Evolutionary conservation across 345 rosid genomes (phyloP).

Genomic region (Alliaria petiolata): DNA sequence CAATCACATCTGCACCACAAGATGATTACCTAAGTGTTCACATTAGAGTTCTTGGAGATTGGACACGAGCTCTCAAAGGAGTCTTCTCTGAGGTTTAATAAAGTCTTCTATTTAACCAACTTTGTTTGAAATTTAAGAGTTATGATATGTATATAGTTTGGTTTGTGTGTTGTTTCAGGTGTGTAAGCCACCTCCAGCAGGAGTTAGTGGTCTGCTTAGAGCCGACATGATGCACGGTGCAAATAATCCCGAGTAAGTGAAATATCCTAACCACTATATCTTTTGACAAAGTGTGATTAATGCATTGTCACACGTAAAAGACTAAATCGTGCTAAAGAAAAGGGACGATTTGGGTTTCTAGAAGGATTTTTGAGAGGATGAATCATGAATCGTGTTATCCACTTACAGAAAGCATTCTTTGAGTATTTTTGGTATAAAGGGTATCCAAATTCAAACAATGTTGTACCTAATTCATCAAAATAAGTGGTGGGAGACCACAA

Average conservation of each 20-base stretch:
- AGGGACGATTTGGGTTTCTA: slow-evolving; percentile 6
- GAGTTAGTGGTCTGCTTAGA: slow-evolving; percentile 65
- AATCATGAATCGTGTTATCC: slow-evolving; percentile 25
- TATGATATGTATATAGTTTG: neutral
- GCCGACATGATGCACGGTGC: slow-evolving; percentile 56
- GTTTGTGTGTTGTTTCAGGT: slow-evolving; percentile 36
- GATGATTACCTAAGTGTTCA: slow-evolving; percentile 75
- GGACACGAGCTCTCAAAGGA: slow-evolving; percentile 69
- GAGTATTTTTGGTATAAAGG: neutral
- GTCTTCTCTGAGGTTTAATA: slow-evolving; percentile 57
- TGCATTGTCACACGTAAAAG: neutral
- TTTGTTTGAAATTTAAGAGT: neutral
- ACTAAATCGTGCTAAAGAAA: slow-evolving; percentile 11
- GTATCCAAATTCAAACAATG: slow-evolving; percentile 5
- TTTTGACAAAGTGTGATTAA: slow-evolving; percentile 9
- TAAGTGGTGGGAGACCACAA: slow-evolving; percentile 29
- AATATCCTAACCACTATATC: slow-evolving; percentile 19
- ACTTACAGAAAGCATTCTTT: slow-evolving; percentile 18
- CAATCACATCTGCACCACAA: slow-evolving; percentile 83
- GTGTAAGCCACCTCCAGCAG: slow-evolving; percentile 54
- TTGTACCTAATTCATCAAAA: neutral
- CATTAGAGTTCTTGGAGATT: slow-evolving; percentile 72
- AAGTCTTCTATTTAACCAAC: neutral
- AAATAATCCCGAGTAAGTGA: slow-evolving; percentile 53
- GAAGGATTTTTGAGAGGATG: slow-evolving; percentile 8